Evolutionary conservation across 2,329 filamentous ascomycete genomes (phyloP).

Genomic region (Fusarium sp.): DNA sequence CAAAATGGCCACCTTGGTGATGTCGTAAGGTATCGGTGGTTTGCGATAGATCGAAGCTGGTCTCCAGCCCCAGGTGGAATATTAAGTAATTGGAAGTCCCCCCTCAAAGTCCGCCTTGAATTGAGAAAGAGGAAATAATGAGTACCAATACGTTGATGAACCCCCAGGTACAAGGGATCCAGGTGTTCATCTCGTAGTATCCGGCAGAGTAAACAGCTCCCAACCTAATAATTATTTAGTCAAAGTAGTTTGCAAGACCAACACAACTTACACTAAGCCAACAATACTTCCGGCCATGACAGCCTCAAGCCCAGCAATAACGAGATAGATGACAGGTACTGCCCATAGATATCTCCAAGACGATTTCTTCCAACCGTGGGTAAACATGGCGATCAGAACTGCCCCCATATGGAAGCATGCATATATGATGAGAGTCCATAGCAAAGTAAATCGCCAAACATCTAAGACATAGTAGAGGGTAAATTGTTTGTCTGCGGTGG

Average conservation of each 20-base stretch:
- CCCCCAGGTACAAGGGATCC: conserved; percentile 91
- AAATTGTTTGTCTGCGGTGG: conserved; percentile 55
- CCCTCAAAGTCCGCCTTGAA: conserved; percentile 82
- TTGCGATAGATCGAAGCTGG: neutral
- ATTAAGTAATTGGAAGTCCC: neutral
- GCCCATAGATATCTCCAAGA: conserved; percentile 75
- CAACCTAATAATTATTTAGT: conserved; percentile 61
- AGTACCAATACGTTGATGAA: conserved; percentile 85
- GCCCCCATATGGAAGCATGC: conserved; percentile 79
- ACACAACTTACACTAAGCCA: conserved; percentile 74
- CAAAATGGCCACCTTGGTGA: neutral
- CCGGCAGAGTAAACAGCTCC: conserved; percentile 84
- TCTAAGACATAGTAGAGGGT: conserved; percentile 79
- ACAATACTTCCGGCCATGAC: conserved; percentile 83
- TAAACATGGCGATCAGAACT: conserved; percentile 75
- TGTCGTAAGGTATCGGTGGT: neutral
- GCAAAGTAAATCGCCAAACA: conserved; percentile 87
- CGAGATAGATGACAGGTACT: conserved; percentile 74
- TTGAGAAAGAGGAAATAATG: conserved; percentile 90
- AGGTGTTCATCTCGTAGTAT: conserved; percentile 91
- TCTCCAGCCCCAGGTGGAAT: neutral
- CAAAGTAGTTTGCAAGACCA: neutral
- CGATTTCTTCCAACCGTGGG: conserved; percentile 70
- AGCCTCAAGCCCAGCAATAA: conserved; percentile 80
- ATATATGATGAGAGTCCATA: conserved; percentile 87